These are phyloP conservation scores for Ganoderma lingzhi DNA, from an alignment of 1,284 basidiomycete genomes.

Conservation along the genomic window DNA sequence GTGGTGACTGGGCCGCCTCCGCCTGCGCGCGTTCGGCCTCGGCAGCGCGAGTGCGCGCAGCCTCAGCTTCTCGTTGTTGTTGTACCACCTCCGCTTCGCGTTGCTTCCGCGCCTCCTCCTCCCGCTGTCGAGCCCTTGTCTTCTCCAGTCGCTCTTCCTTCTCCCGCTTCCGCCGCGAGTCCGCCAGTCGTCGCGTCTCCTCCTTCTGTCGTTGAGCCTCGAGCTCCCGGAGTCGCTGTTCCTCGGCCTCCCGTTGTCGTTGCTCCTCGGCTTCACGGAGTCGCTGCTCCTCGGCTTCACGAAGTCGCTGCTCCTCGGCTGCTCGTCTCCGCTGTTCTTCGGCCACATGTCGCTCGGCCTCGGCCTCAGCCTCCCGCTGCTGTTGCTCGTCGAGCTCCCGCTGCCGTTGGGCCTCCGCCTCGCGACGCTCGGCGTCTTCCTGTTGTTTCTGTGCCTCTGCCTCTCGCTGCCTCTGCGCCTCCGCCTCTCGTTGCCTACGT, in stretches of 20 bases:
- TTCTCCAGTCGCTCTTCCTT: conserved; percentile 18
- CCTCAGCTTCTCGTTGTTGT: conserved; percentile 21
- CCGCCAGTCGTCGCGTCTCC: conserved; percentile 17
- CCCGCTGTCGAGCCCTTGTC: conserved; percentile 12
- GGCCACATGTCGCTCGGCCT: conserved; percentile 14
- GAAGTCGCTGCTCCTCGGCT: conserved; percentile 21
- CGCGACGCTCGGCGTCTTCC: conserved; percentile 14
- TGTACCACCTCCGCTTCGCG: conserved; percentile 34
- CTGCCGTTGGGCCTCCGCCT: conserved; percentile 8
- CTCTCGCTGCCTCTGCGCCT: conserved; percentile 11
- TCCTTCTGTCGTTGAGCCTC: conserved; percentile 22
- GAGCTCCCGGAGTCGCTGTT: conserved; percentile 20
- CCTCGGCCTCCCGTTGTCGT: conserved; percentile 14
- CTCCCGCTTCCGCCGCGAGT: conserved; percentile 19
- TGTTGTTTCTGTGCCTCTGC: conserved; percentile 18
- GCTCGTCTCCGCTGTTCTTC: conserved; percentile 26
- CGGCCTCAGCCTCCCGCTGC: conserved; percentile 15
- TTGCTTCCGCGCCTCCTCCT: conserved; percentile 22
- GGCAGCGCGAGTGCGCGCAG: conserved; percentile 9
- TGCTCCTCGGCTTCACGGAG: conserved; percentile 21
- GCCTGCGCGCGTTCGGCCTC: conserved; percentile 13
- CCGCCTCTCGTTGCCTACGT: conserved; percentile 12
- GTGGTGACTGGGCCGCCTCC: background rate
- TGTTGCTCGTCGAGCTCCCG: conserved; percentile 20
- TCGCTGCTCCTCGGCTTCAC: conserved; percentile 16